phyloP scores from a whole-genome alignment of 768 basidiomycete genomes.

The Mycena galopus region DNA sequence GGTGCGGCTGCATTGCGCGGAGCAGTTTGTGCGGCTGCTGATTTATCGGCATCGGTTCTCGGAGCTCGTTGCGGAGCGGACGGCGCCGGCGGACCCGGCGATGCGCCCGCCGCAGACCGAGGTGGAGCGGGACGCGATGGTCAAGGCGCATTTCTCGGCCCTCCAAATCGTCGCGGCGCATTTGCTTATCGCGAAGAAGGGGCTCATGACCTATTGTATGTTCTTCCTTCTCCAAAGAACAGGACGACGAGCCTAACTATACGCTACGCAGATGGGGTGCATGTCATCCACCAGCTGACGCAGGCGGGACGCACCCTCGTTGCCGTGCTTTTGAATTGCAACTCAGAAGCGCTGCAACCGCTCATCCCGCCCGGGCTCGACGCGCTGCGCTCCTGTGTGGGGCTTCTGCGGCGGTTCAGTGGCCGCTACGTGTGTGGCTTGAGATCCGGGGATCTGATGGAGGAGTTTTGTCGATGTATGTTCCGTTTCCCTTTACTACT shows the following conservation, averaged over 20 bases:
- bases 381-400: constrained; percentile 88
- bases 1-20: constrained; percentile 86
- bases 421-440: constrained; percentile 93
- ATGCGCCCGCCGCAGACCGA: constrained; percentile 69
- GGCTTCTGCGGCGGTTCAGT: constrained; percentile 89
- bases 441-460: constrained; percentile 92
- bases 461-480: constrained; percentile 92
- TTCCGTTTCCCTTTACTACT: not conserved
- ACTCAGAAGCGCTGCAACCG: constrained; percentile 80
- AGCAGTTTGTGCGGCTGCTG: constrained; percentile 89
- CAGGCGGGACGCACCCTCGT: constrained; percentile 93
- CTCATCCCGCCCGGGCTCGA: constrained; percentile 88
- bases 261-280: constrained; percentile 80
- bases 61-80: constrained; percentile 79
- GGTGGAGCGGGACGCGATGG: constrained; percentile 83
- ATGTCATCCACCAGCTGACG: constrained; percentile 95
- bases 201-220: constrained; percentile 96
- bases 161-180: constrained; percentile 87
- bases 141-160: constrained; percentile 81
- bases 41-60: constrained; percentile 92
- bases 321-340: constrained; percentile 89
- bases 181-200: constrained; percentile 86
- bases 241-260: not conserved
- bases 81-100: constrained; percentile 55
- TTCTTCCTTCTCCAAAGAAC: constrained; percentile 37